These are phyloP conservation scores for Heliamphora exappendiculata DNA, from an alignment of 148 eudicot species.

Conservation along the genomic window DNA sequence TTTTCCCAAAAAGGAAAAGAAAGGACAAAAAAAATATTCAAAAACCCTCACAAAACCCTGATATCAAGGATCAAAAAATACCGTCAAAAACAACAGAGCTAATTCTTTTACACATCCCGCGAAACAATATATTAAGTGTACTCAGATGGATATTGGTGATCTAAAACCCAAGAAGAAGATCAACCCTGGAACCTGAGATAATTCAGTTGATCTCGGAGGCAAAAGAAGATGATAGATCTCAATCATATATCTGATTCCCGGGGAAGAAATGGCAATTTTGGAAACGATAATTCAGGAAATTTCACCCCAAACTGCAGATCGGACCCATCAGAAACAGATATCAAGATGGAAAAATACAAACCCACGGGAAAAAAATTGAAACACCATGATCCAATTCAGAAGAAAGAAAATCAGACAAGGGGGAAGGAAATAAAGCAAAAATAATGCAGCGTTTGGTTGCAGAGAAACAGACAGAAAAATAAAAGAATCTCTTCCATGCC, in stretches of 20 bases:
- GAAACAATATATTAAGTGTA: background rate
- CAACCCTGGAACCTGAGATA: background rate
- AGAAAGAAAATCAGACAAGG: background rate
- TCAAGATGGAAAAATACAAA: background rate
- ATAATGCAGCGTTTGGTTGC: background rate
- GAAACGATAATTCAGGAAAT: background rate
- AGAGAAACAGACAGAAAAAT: background rate
- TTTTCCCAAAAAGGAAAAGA: background rate
- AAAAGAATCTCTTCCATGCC: background rate
- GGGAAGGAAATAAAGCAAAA: background rate
- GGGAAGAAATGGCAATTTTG: background rate
- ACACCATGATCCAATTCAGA: background rate
- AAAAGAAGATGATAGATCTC: conserved; percentile 10
- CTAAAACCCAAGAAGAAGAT: conserved; percentile 11
- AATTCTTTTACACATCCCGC: background rate
- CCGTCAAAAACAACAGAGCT: background rate
- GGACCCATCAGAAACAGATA: conserved; percentile 12
- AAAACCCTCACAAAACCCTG: conserved; percentile 23
- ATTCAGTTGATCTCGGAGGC: background rate
- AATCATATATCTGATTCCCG: background rate
- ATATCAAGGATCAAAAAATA: background rate
- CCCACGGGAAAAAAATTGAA: conserved; percentile 7
- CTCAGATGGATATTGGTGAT: background rate
- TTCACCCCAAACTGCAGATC: conserved; percentile 21
- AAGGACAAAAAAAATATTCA: background rate